Evolutionary conservation across 75 land plant species (phyloP).

Genomic region (Chamaecyparis obtusa): DNA sequence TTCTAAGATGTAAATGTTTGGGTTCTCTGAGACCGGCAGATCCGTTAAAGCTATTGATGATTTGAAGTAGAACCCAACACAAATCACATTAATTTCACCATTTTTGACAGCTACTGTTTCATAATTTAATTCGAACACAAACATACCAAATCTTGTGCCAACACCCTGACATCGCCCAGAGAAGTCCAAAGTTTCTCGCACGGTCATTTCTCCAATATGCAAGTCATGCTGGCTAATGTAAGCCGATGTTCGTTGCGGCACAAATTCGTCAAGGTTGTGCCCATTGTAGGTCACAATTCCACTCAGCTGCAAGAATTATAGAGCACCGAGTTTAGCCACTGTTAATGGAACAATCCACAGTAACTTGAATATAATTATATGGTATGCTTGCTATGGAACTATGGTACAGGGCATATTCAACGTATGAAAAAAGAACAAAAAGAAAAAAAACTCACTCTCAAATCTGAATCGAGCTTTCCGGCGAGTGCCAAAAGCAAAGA

Average conservation of each 20-base stretch:
- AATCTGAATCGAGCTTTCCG: slow-evolving; percentile 25
- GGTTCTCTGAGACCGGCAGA: not conserved
- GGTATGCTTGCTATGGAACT: not conserved
- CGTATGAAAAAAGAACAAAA: no score
- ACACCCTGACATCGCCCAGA: slow-evolving; percentile 55
- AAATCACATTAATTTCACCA: no score
- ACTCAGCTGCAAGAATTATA: slow-evolving; percentile 14
- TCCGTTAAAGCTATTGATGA: not conserved
- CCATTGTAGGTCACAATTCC: slow-evolving; percentile 66
- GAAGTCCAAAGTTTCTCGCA: slow-evolving; percentile 60
- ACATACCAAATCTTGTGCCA: slow-evolving; percentile 42
- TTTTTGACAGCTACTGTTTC: not conserved
- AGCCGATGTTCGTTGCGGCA: slow-evolving; percentile 55
- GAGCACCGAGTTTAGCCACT: not conserved
- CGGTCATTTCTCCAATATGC: slow-evolving; percentile 56
- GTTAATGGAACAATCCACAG: not conserved
- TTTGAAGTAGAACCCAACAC: no score
- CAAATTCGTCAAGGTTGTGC: slow-evolving; percentile 44
- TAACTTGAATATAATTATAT: not conserved
- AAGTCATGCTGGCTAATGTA: slow-evolving; percentile 60
- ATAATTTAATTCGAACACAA: not conserved
- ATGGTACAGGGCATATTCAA: not conserved
- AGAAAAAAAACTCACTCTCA: slow-evolving; percentile 13
- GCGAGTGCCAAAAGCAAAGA: slow-evolving; percentile 34
- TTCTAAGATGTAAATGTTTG: not conserved